Conservation (phyloP, 805 yeast species). For the Kuraishia piskuri region DNA sequence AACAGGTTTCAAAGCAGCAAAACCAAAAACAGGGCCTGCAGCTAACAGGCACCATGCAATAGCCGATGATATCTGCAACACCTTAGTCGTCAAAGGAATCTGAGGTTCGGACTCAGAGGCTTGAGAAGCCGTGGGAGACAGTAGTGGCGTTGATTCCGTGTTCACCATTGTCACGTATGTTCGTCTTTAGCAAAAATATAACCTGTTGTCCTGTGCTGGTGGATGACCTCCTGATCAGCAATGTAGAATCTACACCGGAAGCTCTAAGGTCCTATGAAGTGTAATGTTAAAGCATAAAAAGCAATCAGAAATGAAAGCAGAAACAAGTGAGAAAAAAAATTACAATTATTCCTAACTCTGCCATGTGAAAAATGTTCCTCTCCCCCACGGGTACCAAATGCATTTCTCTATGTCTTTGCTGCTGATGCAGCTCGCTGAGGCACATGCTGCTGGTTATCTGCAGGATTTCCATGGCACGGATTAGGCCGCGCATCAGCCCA, state of each 20-base stretch:
- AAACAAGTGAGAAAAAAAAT: too few species aligned
- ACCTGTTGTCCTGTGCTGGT: too few species aligned
- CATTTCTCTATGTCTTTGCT: not conserved
- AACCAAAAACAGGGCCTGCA: conserved; percentile 53
- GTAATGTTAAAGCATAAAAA: too few species aligned
- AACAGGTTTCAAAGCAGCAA: conserved; percentile 50
- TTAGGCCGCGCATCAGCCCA: not conserved
- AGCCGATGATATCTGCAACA: conserved; percentile 39
- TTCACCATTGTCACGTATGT: not conserved
- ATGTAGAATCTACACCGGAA: too few species aligned
- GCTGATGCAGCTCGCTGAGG: not conserved
- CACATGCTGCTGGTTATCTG: not conserved
- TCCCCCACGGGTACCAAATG: too few species aligned
- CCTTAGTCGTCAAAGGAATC: conserved; percentile 14
- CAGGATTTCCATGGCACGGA: not conserved
- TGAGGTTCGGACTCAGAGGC: not conserved
- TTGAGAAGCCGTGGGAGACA: not conserved
- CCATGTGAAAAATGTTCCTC: too few species aligned
- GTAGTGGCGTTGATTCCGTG: not conserved
- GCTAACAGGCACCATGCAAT: conserved; percentile 46
- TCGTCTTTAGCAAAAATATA: too few species aligned
- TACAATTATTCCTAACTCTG: too few species aligned
- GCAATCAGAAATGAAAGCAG: too few species aligned
- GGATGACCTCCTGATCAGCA: too few species aligned
- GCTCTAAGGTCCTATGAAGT: too few species aligned